These are phyloP conservation scores for Irpex rosettiformis DNA, from an alignment of 1,284 basidiomycete species.

Conservation along the genomic window DNA sequence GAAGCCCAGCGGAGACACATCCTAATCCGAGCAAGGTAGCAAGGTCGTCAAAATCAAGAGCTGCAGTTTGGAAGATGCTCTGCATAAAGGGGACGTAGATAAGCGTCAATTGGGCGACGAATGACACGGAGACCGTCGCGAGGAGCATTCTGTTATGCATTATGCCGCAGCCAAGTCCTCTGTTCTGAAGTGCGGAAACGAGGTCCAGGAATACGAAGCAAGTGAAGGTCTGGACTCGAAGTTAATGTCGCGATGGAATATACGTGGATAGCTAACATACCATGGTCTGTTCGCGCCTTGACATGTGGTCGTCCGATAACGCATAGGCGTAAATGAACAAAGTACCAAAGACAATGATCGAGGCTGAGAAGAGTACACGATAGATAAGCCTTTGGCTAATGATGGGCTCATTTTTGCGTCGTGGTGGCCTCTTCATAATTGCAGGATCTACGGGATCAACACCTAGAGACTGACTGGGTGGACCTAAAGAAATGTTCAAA, in stretches of 20 bases:
- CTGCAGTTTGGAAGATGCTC: conserved; percentile 90
- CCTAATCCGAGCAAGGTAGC: conserved; percentile 71
- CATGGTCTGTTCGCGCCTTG: conserved; percentile 91
- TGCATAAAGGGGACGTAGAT: conserved; percentile 93
- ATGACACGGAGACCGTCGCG: conserved; percentile 81
- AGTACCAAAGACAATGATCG: conserved; percentile 87
- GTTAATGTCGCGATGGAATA: background rate
- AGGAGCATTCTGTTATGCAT: conserved; percentile 88
- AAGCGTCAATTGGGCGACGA: conserved; percentile 79
- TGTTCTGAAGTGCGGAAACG: conserved; percentile 91
- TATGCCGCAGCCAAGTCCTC: conserved; percentile 80
- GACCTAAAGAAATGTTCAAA: conserved; percentile 48
- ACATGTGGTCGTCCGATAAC: conserved; percentile 78
- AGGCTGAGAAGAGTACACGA: conserved; percentile 87
- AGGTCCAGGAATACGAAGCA: conserved; percentile 97
- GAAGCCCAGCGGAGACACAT: conserved; percentile 64
- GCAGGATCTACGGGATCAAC: conserved; percentile 94
- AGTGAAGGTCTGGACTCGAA: conserved; percentile 81
- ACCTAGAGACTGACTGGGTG: conserved; percentile 92
- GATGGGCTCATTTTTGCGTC: conserved; percentile 87
- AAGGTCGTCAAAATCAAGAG: conserved; percentile 70
- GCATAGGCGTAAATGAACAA: conserved; percentile 86
- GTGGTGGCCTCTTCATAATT: conserved; percentile 86
- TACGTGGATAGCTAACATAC: conserved; percentile 40
- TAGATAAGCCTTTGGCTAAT: conserved; percentile 72